A percentile compares a stretch with the other conserved stretches of the same genome.
These are phyloP conservation scores for Chrysanthemum seticuspe DNA, from an alignment of 129 eudicot genomes.

Conservation along the genomic window DNA sequence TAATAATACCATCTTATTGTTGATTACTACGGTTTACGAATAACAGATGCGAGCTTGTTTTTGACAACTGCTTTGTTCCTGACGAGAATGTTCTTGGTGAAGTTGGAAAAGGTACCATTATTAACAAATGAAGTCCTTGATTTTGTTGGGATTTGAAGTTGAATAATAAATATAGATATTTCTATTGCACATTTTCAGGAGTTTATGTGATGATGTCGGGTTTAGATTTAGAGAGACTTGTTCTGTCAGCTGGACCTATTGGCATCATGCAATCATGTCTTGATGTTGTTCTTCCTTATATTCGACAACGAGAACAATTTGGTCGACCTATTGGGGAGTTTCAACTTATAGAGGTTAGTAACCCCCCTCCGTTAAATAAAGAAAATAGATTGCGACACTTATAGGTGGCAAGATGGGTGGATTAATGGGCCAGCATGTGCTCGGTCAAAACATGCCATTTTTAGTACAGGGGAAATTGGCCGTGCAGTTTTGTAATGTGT, in stretches of 20 bases:
- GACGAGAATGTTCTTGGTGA: constrained; percentile 88
- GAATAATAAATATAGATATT: not conserved
- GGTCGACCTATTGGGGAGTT: constrained; percentile 92
- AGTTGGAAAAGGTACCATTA: constrained; percentile 78
- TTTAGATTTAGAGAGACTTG: constrained; percentile 94
- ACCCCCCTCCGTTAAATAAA: not conserved
- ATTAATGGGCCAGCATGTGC: not conserved
- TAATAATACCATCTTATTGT: constrained; percentile 9
- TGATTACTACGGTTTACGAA: constrained; percentile 3
- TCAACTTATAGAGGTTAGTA: constrained; percentile 86
- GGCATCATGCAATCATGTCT: constrained; percentile 97
- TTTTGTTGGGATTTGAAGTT: no score
- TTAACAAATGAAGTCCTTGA: not conserved
- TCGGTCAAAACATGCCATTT: not conserved
- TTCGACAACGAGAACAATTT: constrained; percentile 86
- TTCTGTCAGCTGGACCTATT: constrained; percentile 89
- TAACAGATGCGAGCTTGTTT: constrained; percentile 97
- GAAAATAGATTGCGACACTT: not conserved
- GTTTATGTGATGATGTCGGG: constrained; percentile 99
- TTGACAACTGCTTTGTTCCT: constrained; percentile 95
- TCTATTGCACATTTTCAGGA: constrained; percentile 46
- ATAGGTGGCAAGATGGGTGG: not conserved
- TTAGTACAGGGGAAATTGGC: not conserved
- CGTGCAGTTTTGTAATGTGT: not conserved
- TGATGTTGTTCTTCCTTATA: constrained; percentile 89